A percentile compares a stretch with the other conserved stretches of the same genome.
Conservation (phyloP, 1,139 yeast genomes). For the Nematodospora anomalae region DNA sequence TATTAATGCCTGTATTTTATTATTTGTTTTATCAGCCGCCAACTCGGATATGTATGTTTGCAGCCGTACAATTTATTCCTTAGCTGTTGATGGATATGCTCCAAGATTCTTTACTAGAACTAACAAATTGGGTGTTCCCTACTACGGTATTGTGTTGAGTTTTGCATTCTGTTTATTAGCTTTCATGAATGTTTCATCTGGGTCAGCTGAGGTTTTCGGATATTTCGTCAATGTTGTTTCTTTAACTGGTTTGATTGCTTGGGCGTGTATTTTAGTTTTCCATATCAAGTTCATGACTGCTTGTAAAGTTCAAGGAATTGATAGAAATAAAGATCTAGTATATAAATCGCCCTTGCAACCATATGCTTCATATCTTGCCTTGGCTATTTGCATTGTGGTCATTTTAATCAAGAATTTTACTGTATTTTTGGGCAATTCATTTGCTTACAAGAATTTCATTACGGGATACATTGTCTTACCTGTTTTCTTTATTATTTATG, state of each 20-base stretch:
- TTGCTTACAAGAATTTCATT: constrained; percentile 55
- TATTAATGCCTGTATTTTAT: constrained; percentile 45
- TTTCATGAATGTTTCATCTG: constrained; percentile 58
- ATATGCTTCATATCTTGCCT: constrained; percentile 59
- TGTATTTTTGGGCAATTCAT: constrained; percentile 57
- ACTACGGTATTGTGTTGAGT: constrained; percentile 36
- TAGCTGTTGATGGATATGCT: constrained; percentile 48
- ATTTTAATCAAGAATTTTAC: constrained; percentile 74
- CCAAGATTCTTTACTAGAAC: constrained; percentile 51
- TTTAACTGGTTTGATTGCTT: constrained; percentile 68
- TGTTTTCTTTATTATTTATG: constrained; percentile 52
- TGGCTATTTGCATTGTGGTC: constrained; percentile 53
- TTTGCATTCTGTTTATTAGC: constrained; percentile 57
- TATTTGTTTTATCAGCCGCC: constrained; percentile 48
- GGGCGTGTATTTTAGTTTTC: constrained; percentile 64
- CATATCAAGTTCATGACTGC: constrained; percentile 67
- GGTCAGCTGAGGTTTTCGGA: constrained; percentile 55
- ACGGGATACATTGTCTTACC: constrained; percentile 82
- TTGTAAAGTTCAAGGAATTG: constrained; percentile 58
- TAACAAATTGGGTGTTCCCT: constrained; percentile 42
- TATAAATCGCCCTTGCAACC: constrained; percentile 70
- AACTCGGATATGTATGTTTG: constrained; percentile 51
- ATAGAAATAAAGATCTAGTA: constrained; percentile 40
- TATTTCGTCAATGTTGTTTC: constrained; percentile 76
- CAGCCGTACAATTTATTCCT: constrained; percentile 46